Conservation (phyloP, 1,284 basidiomycete species). For the Melampsora larici-populina region DNA sequence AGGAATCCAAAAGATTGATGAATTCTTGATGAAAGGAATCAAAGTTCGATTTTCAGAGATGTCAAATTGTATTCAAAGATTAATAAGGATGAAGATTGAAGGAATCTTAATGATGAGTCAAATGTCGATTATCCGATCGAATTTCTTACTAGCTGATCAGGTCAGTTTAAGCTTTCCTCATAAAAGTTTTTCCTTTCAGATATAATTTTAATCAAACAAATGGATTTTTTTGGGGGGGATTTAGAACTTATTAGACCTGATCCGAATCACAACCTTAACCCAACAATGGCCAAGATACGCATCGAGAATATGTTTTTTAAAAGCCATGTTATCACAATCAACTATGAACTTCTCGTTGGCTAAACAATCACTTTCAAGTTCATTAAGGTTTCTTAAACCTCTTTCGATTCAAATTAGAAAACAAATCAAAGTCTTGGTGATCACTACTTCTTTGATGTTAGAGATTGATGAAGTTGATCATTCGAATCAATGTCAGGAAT, state of each 20-base stretch:
- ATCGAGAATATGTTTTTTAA: constrained; percentile 12
- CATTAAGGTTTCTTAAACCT: neutral
- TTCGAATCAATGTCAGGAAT: too few species aligned
- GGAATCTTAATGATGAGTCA: constrained; percentile 11
- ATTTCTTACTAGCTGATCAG: constrained; percentile 13
- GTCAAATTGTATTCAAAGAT: too few species aligned
- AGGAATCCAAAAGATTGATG: constrained; percentile 14
- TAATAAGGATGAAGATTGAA: constrained; percentile 16
- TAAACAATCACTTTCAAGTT: constrained; percentile 6
- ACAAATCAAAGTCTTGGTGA: constrained; percentile 1
- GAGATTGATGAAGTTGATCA: neutral
- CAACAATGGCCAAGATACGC: neutral
- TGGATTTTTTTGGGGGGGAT: too few species aligned
- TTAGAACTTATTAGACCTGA: constrained; percentile 5
- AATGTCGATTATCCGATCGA: constrained; percentile 17
- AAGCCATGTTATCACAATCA: constrained; percentile 29
- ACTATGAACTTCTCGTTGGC: constrained; percentile 12
- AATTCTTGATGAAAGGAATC: neutral
- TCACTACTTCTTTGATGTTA: constrained; percentile 14
- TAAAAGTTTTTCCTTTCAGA: neutral
- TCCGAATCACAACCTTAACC: neutral
- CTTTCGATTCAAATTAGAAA: neutral
- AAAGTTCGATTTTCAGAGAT: neutral
- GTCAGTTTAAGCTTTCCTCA: constrained; percentile 1
- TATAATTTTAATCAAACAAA: neutral